These are phyloP conservation scores for Pistacia atlantica DNA, from an alignment of 345 rosid species.

Conservation along the genomic window DNA sequence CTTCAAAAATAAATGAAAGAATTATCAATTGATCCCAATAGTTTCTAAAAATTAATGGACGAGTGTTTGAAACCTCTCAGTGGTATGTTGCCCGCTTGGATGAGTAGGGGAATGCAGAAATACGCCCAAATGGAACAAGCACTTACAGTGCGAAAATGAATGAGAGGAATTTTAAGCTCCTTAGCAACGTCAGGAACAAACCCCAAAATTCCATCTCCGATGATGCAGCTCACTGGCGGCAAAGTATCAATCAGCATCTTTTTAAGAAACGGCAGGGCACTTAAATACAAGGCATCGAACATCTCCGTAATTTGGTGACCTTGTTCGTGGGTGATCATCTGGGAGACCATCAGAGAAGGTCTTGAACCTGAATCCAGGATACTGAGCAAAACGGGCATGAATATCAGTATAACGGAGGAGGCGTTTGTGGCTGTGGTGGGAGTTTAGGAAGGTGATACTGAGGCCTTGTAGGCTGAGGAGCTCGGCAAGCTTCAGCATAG, in stretches of 20 bases:
- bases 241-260: constrained; percentile 9
- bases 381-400: constrained; percentile 15
- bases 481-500: constrained; percentile 49
- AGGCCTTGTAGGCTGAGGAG: constrained; percentile 29
- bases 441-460: constrained; percentile 40
- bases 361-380: constrained; percentile 19
- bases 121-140: constrained; percentile 29
- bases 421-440: constrained; percentile 26
- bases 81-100: constrained; percentile 37
- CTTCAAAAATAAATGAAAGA: too few relatives aligned
- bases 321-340: constrained; percentile 14
- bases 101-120: constrained; percentile 28
- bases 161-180: constrained; percentile 23
- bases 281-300: neutral
- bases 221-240: constrained; percentile 23
- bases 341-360: constrained; percentile 32
- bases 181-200: constrained; percentile 25
- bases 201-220: constrained; percentile 28
- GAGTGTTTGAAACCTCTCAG: constrained; percentile 20
- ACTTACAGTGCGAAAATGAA: constrained; percentile 29
- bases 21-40: too few relatives aligned
- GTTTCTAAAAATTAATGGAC: too few relatives aligned
- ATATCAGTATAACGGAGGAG: constrained; percentile 19
- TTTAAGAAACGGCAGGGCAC: constrained; percentile 2
- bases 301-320: neutral